Base-by-base conservation (phyloP, 164 flowering plant genomes). In the Amborella trichopoda region DNA sequence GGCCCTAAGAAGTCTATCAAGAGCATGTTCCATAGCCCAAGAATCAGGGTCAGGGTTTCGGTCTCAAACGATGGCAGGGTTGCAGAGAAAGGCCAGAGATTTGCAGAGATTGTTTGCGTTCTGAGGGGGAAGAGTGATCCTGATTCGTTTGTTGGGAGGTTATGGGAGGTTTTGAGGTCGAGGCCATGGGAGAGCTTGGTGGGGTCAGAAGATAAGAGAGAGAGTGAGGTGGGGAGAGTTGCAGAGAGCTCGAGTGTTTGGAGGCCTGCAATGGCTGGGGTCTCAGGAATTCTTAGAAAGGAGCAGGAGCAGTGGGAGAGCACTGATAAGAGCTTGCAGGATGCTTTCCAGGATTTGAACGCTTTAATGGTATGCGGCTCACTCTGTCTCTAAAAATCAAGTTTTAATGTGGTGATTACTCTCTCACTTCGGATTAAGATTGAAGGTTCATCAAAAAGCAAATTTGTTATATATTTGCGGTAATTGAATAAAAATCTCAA, bases 251-350 rank as follows among this genome's bases (percentile, higher is more conserved):
- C 70, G 66, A 46, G 21, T 18, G 65, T 43, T 21, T 33, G 63
- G 26, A 62, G 69, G 53, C 60, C 53, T 48, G 66, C 69, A 55
- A 65, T 83, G 68, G 96, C 69, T 3, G 96, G 99, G 17, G 76
- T 88, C n/a, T 63, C 91, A 6, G 99, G 96, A 48, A 80, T 93
- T 13, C 52, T 85, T 64, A 82, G 96, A 79, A 82, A 78, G 68
- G 96, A 93, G 73, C 99, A 93, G 63, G 94, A 93, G 67, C 70
- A 68, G 71, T 93, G 95, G 99, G 91, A 88, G 76, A 83, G 77
- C 59, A 87, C 93, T 25, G 99, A 91, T 53, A 83, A 73, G 74
- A 84, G 76, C 62, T 70, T 91, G 80, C 95, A 87, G 43, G 99
- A 91, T 3, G 95, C 96, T 48, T 91, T 91, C 52, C 95, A 81